These are phyloP conservation scores for Saururus chinensis DNA, from an alignment of 164 flowering plant genomes.

Conservation along the genomic window DNA sequence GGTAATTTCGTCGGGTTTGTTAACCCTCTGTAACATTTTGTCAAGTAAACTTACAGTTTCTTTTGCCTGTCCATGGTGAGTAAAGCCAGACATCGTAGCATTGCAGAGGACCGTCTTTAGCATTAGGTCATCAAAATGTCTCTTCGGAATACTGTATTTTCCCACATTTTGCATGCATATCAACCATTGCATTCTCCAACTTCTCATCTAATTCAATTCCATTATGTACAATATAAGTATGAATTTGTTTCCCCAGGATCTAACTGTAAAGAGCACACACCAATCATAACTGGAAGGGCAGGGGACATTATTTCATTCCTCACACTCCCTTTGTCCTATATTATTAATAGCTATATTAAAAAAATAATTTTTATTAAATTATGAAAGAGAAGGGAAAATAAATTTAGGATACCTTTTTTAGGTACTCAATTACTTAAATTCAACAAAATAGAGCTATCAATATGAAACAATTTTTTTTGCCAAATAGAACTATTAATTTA, in stretches of 20 bases:
- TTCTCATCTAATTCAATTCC: conserved; percentile 41
- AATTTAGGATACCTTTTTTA: no score
- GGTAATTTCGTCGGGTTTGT: conserved; percentile 53
- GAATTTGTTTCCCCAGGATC: conserved; percentile 65
- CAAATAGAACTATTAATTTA: no score
- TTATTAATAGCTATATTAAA: no score
- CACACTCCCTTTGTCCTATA: no score
- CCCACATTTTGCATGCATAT: conserved; percentile 90
- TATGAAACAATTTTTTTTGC: no score
- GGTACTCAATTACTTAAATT: no score
- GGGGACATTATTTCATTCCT: conserved; percentile 16
- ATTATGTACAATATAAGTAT: conserved; percentile 39
- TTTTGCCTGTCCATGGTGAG: conserved; percentile 48
- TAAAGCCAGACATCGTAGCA: conserved; percentile 69
- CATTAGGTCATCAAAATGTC: conserved; percentile 17
- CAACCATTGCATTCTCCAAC: conserved; percentile 45
- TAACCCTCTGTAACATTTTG: conserved; percentile 34
- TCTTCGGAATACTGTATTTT: conserved; percentile 42
- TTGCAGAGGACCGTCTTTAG: conserved; percentile 52
- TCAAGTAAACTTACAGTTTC: conserved; percentile 43
- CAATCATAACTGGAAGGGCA: conserved; percentile 41
- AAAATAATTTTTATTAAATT: no score
- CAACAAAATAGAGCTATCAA: no score
- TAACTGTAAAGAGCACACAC: conserved; percentile 59
- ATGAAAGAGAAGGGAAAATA: no score